Conservation (phyloP, 192 early-diverging fungal genomes). For the Gigaspora rosea region DNA sequence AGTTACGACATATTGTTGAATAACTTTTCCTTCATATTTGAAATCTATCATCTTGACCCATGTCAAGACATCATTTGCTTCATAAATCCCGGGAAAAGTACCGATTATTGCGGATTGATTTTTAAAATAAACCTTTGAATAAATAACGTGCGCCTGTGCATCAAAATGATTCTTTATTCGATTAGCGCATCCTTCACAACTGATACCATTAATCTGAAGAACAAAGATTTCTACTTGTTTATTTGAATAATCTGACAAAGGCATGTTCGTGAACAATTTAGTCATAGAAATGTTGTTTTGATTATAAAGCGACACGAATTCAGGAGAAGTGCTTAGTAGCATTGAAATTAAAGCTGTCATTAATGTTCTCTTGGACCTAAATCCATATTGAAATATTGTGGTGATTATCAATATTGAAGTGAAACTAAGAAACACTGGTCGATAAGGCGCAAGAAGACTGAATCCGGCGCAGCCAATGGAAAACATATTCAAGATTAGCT, state of each 20-base stretch:
- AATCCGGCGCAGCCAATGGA: slow-evolving; percentile 60
- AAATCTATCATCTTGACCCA: slow-evolving; percentile 20
- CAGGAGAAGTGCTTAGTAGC: slow-evolving; percentile 42
- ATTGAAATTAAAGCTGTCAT: slow-evolving; percentile 33
- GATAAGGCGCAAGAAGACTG: slow-evolving; percentile 51
- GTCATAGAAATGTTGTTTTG: slow-evolving; percentile 15
- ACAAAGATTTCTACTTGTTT: not conserved
- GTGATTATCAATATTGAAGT: slow-evolving; percentile 34
- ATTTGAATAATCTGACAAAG: not conserved
- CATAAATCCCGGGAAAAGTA: slow-evolving; percentile 1
- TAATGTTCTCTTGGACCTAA: slow-evolving; percentile 29
- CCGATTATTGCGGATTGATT: slow-evolving; percentile 29
- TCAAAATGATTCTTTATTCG: slow-evolving; percentile 45
- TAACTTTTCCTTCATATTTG: slow-evolving; percentile 6
- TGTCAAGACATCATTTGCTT: not conserved
- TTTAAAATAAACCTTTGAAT: slow-evolving; percentile 45
- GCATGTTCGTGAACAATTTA: not conserved
- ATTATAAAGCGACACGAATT: slow-evolving; percentile 46
- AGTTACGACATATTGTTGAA: slow-evolving; percentile 4
- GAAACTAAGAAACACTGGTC: slow-evolving; percentile 42
- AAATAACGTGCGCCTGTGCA: slow-evolving; percentile 26
- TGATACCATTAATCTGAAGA: slow-evolving; percentile 46
- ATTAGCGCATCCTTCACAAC: slow-evolving; percentile 55
- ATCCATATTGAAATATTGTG: slow-evolving; percentile 35
- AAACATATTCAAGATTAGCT: slow-evolving; percentile 53